Evolutionary conservation across 768 basidiomycete species (phyloP), one percentile per base, ranked within the genome.

Genomic region (Mycena rebaudengoi): DNA sequence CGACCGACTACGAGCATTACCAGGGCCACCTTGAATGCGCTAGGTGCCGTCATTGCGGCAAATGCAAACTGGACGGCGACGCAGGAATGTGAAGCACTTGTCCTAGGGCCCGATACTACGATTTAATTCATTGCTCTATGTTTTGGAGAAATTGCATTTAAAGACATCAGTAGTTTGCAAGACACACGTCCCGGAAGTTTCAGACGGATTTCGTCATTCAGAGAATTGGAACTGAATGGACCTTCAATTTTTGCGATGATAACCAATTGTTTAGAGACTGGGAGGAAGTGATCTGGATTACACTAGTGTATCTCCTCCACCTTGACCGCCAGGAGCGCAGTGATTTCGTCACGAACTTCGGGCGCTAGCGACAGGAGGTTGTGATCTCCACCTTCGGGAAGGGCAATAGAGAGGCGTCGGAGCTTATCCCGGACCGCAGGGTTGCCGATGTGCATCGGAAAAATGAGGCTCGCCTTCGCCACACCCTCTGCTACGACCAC

Each of bases 221-320:
- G 25, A 29, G 25, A 28, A 49, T 49, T 33, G 20, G 30, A 49
- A 21, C 30, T 33, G 48, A 30, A n/a, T 49, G 29, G 16, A 33
- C 30, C 30, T 49, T 33, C 28, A 49, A 49, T 49, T 49, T 49
- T 49, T 49, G 28, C 29, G 48, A 32, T 33, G 29, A 30, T 32
- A 30, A 49, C 29, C 3, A 33, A n/a, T n/a, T 30, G 28, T 49
- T 32, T 49, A 49, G 48, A 30, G 28, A 49, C 33, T 20, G 28
- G 29, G 43, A 44, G n/a, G 43, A 44, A 23, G 40, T 21, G 23
- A 44, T 44, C 43, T 44, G 20, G 43, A 21, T 23, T 7, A 44
- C 43, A 21, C 33, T 40, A 54, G 52, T 54, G 40, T 41, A 41
- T 54, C 39, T 54, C 52, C 40, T 54, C 39, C 37, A 54, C 52